Evolutionary conservation across 1,139 yeast species (phyloP).

Genomic region (Torulaspora globosa): DNA sequence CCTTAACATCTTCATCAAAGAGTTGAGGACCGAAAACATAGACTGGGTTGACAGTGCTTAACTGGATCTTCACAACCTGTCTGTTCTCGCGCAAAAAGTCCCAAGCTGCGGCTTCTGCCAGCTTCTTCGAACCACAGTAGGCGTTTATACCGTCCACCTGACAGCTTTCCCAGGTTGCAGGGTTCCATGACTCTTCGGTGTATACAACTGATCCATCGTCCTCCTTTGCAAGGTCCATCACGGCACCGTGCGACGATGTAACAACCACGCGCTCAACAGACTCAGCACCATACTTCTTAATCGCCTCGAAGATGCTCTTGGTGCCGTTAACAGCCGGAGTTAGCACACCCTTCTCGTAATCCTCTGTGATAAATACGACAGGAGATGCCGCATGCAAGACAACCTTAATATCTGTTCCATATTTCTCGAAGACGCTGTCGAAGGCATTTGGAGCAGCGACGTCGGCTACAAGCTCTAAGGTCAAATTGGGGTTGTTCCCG

Average conservation of each 20-base stretch:
- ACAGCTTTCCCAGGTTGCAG: constrained; percentile 39
- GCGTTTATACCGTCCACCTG: constrained; percentile 37
- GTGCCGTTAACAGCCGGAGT: constrained; percentile 56
- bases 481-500: constrained; percentile 31
- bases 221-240: constrained; percentile 23
- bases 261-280: constrained; percentile 38
- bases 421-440: constrained; percentile 45
- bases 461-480: constrained; percentile 49
- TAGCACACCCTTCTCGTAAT: constrained; percentile 39
- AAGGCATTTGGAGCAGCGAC: constrained; percentile 49
- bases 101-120: constrained; percentile 56
- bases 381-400: constrained; percentile 57
- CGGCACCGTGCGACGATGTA: constrained; percentile 56
- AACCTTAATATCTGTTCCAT: constrained; percentile 45
- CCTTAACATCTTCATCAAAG: constrained; percentile 36
- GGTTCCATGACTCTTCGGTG: constrained; percentile 43
- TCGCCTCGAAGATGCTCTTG: constrained; percentile 42
- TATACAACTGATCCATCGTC: constrained; percentile 60
- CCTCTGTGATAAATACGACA: constrained; percentile 39
- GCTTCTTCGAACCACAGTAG: constrained; percentile 50
- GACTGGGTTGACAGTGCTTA: constrained; percentile 49
- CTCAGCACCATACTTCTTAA: constrained; percentile 43
- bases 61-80: constrained; percentile 41
- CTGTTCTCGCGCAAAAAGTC: constrained; percentile 41
- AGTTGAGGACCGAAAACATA: constrained; percentile 49